Conservation (phyloP, 129 eudicot species). For the Chrysanthemum seticuspe region DNA sequence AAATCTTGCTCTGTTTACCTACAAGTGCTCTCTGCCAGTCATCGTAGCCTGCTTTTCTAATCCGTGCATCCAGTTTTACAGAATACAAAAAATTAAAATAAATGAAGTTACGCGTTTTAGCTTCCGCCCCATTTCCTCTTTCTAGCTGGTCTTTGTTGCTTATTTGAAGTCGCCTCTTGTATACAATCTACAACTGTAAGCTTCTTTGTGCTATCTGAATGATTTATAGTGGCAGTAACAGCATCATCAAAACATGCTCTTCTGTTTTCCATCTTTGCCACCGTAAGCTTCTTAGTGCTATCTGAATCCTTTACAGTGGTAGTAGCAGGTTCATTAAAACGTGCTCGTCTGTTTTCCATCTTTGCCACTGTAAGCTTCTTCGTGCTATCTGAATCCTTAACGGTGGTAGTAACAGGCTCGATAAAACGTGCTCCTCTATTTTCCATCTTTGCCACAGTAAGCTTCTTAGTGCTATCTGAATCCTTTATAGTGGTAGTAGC, state of each 20-base stretch:
- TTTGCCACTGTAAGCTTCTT: not conserved
- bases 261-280: slow-evolving; percentile 80
- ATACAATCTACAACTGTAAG: slow-evolving; percentile 14
- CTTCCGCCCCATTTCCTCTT: slow-evolving; percentile 76
- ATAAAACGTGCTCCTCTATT: slow-evolving; percentile 67
- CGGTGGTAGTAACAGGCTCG: slow-evolving; percentile 40
- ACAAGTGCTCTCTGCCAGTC: slow-evolving; percentile 4
- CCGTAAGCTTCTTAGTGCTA: too few species aligned
- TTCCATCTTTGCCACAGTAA: slow-evolving; percentile 61
- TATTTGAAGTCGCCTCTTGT: slow-evolving; percentile 24
- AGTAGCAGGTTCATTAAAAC: too few species aligned
- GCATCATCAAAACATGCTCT: slow-evolving; percentile 70
- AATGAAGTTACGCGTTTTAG: not conserved
- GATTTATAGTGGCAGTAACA: slow-evolving; percentile 28
- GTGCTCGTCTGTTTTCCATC: too few species aligned
- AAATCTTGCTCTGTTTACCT: not conserved
- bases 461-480: too few species aligned
- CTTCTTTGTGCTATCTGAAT: slow-evolving; percentile 17
- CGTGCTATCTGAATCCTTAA: slow-evolving; percentile 29
- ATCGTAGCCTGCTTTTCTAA: slow-evolving; percentile 5
- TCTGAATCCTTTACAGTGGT: slow-evolving; percentile 31
- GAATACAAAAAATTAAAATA: not conserved
- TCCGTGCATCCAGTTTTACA: not conserved
- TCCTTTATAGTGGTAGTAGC: too few species aligned
- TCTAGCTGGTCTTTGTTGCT: slow-evolving; percentile 66